Percentiles rank a stretch among this genome's conserved stretches.
phyloP scores from a whole-genome alignment of 2,329 filamentous ascomycete species.

The Nothopassalora personata region DNA sequence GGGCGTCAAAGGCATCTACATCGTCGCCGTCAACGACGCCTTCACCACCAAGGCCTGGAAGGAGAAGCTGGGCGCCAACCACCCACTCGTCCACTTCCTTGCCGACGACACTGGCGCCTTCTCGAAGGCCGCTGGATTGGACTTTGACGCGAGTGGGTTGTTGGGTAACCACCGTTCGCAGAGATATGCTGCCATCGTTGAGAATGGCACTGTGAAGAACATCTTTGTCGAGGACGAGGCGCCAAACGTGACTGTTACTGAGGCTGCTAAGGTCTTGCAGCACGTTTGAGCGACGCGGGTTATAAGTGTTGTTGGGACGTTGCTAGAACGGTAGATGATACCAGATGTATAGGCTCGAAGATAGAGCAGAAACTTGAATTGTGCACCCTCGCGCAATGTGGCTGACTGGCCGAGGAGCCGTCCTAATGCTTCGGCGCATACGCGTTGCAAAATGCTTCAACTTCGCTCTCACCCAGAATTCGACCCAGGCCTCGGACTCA shows the following conservation, averaged over 20 bases:
- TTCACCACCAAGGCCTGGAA: conserved; percentile 27
- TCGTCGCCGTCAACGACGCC: conserved; percentile 26
- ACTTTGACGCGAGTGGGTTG: conserved; percentile 23
- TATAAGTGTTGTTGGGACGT: neutral
- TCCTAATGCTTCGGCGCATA: no score
- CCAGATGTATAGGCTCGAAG: neutral
- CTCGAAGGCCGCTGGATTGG: conserved; percentile 21
- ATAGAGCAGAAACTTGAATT: neutral
- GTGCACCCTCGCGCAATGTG: neutral
- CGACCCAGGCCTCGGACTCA: conserved; percentile 36
- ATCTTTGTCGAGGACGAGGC: conserved; percentile 27
- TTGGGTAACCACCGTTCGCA: conserved; percentile 24
- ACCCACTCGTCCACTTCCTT: conserved; percentile 23
- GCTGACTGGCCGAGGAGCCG: neutral
- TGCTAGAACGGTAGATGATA: neutral
- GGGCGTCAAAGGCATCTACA: conserved; percentile 26
- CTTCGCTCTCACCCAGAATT: neutral
- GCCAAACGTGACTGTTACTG: conserved; percentile 22
- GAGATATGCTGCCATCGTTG: conserved; percentile 24
- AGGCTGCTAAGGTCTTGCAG: conserved; percentile 20
- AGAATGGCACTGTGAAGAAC: conserved; percentile 19
- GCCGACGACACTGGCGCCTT: conserved; percentile 25
- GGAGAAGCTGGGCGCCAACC: conserved; percentile 22
- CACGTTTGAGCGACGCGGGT: conserved; percentile 7
- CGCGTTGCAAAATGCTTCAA: no score